Evolutionary conservation across 1,139 yeast genomes (phyloP).

Genomic region (Kurtzmaniella quercitrusa): DNA sequence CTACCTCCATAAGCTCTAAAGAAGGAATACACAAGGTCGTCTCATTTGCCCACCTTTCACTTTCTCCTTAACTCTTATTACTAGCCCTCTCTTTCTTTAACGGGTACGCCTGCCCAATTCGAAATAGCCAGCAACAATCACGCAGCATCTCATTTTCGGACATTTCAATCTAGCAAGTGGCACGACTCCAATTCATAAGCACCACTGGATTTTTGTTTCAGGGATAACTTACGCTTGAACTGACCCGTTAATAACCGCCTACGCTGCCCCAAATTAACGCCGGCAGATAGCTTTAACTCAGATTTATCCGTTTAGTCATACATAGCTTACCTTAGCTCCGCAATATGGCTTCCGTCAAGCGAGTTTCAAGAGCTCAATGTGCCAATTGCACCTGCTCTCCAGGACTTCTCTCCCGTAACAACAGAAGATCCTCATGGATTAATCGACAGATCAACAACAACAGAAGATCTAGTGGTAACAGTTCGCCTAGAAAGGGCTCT

Average conservation of each 20-base stretch:
- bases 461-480: constrained; percentile 24
- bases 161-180: background rate
- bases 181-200: background rate
- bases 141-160: background rate
- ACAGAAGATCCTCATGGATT: constrained; percentile 49
- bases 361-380: constrained; percentile 49
- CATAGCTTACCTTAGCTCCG: background rate
- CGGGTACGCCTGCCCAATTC: background rate
- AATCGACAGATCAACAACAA: constrained; percentile 45
- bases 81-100: no score
- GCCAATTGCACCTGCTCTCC: constrained; percentile 81
- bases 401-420: constrained; percentile 66
- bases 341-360: constrained; percentile 14
- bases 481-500: constrained; percentile 41
- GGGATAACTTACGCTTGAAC: background rate
- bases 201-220: background rate
- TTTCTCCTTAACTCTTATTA: no score
- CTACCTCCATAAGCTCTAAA: no score
- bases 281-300: no score
- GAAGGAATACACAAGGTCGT: no score
- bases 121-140: background rate
- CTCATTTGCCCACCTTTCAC: no score
- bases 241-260: background rate
- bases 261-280: background rate
- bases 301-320: no score